Percentiles rank a stretch among this genome's conserved stretches.
Evolutionary conservation across 768 basidiomycete genomes (phyloP).

Genomic region (Podaxis pistillaris): DNA sequence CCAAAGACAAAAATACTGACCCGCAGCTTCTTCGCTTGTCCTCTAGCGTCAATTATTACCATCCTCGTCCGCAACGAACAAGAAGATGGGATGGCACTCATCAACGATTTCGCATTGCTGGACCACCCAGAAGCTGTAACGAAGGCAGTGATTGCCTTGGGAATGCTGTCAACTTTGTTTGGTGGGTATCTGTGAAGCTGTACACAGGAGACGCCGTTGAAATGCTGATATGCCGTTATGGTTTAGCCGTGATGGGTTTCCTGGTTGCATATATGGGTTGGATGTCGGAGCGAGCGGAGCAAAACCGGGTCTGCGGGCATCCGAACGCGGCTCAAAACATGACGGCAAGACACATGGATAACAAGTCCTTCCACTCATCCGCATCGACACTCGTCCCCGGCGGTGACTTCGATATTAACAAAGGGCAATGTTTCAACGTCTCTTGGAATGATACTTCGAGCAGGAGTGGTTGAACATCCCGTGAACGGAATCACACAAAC

Average conservation of each 20-base stretch:
- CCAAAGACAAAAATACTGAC: neutral
- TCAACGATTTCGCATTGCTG: conserved; percentile 10
- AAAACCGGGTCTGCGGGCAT: neutral
- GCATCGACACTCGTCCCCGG: neutral
- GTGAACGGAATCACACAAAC: neutral
- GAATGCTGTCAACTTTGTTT: conserved; percentile 5
- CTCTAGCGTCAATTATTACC: neutral
- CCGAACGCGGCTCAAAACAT: neutral
- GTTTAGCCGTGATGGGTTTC: conserved; percentile 10
- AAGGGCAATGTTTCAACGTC: neutral
- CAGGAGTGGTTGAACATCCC: neutral
- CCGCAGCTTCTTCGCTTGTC: neutral
- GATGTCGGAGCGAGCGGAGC: conserved; percentile 3
- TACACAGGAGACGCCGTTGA: neutral
- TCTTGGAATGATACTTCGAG: neutral
- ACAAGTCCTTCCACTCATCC: neutral
- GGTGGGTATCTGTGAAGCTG: neutral
- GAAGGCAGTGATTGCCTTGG: conserved; percentile 9
- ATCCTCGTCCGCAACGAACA: conserved; percentile 4
- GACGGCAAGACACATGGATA: neutral
- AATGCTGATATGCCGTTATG: neutral
- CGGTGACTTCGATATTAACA: neutral
- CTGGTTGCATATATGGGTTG: conserved; percentile 6
- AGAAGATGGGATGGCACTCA: conserved; percentile 3
- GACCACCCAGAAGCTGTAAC: neutral